phyloP scores from a whole-genome alignment of 2,329 filamentous ascomycete species.

The Pyrenochaeta sp. region DNA sequence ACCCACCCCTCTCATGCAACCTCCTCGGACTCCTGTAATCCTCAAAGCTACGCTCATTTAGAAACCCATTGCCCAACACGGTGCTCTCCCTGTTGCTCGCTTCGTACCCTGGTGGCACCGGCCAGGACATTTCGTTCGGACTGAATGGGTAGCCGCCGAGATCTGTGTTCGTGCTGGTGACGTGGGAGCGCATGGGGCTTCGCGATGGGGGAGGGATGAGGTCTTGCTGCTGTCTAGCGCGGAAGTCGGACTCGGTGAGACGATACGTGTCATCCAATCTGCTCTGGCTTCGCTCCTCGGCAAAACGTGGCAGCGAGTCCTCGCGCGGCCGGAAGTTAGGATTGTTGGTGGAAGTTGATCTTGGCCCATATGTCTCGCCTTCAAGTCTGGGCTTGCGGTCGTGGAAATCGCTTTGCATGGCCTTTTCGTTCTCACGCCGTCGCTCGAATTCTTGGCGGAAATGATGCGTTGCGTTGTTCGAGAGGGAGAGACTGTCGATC shows the following conservation, averaged over 20 bases:
- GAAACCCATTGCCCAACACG: conserved; percentile 5
- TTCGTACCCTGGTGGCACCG: conserved; percentile 26
- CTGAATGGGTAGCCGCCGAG: conserved; percentile 25
- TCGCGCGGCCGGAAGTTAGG: conserved; percentile 4
- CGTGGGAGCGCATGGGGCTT: conserved; percentile 9
- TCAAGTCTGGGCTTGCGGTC: conserved; percentile 20
- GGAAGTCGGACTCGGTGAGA: conserved; percentile 10
- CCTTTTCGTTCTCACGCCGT: conserved; percentile 39
- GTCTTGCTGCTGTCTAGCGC: conserved; percentile 1
- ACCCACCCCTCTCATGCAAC: conserved; percentile 16
- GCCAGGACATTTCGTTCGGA: conserved; percentile 25
- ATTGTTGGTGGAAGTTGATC: neutral
- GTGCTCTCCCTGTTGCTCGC: conserved; percentile 16
- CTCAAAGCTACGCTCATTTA: neutral
- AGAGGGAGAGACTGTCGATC: conserved; percentile 37
- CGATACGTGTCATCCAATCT: conserved; percentile 7
- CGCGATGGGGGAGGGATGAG: conserved; percentile 7
- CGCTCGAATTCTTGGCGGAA: conserved; percentile 27
- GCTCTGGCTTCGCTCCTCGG: conserved; percentile 2
- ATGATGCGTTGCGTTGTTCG: conserved; percentile 11
- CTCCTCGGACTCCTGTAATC: conserved; percentile 11
- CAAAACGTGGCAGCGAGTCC: conserved; percentile 12
- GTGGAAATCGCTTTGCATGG: conserved; percentile 36
- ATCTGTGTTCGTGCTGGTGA: conserved; percentile 19
- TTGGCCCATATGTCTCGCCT: conserved; percentile 8